These are phyloP conservation scores for Teunomyces atbi DNA, from an alignment of 805 yeast species.

Conservation along the genomic window DNA sequence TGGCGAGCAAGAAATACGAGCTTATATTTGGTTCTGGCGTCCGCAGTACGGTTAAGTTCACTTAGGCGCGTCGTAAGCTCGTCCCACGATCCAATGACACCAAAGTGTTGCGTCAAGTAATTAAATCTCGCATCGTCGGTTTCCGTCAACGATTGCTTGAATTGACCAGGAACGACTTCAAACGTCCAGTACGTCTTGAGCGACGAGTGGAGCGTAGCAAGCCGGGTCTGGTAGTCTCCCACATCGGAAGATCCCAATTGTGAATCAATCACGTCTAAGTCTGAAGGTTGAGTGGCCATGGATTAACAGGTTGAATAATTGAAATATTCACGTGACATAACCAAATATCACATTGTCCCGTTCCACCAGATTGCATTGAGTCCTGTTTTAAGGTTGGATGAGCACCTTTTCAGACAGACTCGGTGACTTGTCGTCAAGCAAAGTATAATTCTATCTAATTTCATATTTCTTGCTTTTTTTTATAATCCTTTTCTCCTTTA, in stretches of 20 bases:
- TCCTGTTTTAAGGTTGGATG: too few relatives aligned
- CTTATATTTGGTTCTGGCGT: conserved; percentile 37
- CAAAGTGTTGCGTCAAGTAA: conserved; percentile 44
- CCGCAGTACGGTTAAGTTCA: conserved; percentile 31
- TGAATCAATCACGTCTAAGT: conserved; percentile 32
- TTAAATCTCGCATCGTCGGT: conserved; percentile 45
- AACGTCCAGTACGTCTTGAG: conserved; percentile 29
- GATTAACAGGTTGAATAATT: background rate
- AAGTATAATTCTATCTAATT: too few relatives aligned
- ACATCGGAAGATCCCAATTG: conserved; percentile 20
- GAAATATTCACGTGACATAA: background rate
- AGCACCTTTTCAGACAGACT: too few relatives aligned
- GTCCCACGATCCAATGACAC: conserved; percentile 30
- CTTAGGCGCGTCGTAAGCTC: conserved; percentile 21
- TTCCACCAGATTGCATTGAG: too few relatives aligned
- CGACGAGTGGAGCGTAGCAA: conserved; percentile 8
- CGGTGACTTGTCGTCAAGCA: too few relatives aligned
- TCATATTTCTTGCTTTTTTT: too few relatives aligned
- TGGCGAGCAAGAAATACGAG: conserved; percentile 50
- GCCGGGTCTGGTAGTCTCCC: conserved; percentile 13
- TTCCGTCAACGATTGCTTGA: conserved; percentile 41
- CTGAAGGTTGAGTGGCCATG: conserved; percentile 17
- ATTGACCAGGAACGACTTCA: conserved; percentile 41
- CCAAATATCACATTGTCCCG: background rate
- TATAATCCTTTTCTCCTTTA: too few relatives aligned